These are phyloP conservation scores for Heimioporus sp. DNA, from an alignment of 768 basidiomycete genomes.

Conservation along the genomic window DNA sequence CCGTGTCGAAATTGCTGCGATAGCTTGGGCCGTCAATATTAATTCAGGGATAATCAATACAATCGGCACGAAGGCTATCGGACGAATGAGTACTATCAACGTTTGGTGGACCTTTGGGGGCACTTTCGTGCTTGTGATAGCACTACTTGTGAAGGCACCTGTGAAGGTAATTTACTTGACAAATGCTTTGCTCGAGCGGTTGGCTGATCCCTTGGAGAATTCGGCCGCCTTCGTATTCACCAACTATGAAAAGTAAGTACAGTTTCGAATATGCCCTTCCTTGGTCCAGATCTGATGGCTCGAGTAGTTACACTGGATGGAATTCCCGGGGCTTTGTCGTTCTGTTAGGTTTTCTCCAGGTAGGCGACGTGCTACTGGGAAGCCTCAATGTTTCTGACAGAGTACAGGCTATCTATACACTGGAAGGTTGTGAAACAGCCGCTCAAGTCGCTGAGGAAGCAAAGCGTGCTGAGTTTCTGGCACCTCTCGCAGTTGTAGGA, in stretches of 20 bases:
- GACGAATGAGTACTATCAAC: constrained; percentile 52
- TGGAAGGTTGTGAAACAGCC: constrained; percentile 62
- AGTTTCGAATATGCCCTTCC: neutral
- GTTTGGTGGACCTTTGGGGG: constrained; percentile 64
- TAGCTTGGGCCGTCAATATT: constrained; percentile 60
- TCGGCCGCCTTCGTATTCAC: constrained; percentile 53
- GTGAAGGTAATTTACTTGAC: constrained; percentile 36
- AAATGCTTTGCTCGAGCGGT: neutral
- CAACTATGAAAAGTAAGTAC: constrained; percentile 49
- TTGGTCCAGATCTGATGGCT: neutral
- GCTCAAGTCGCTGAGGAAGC: constrained; percentile 66
- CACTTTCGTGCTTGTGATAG: constrained; percentile 54
- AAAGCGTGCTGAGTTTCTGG: constrained; percentile 51
- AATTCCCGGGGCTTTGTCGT: constrained; percentile 52
- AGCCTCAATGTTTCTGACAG: neutral
- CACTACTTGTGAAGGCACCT: constrained; percentile 56
- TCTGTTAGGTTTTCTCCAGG: constrained; percentile 49
- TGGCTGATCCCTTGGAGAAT: constrained; percentile 37
- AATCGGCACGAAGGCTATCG: constrained; percentile 55
- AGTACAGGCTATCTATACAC: constrained; percentile 51
- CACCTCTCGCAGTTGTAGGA: constrained; percentile 55
- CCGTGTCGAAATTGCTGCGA: constrained; percentile 47
- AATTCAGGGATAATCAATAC: constrained; percentile 54
- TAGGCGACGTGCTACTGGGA: neutral
- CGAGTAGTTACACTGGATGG: constrained; percentile 54